Percentiles rank a stretch among this genome's conserved stretches.
Conservation (phyloP, 208 protist species). For the Trypanosoma melophagium region DNA sequence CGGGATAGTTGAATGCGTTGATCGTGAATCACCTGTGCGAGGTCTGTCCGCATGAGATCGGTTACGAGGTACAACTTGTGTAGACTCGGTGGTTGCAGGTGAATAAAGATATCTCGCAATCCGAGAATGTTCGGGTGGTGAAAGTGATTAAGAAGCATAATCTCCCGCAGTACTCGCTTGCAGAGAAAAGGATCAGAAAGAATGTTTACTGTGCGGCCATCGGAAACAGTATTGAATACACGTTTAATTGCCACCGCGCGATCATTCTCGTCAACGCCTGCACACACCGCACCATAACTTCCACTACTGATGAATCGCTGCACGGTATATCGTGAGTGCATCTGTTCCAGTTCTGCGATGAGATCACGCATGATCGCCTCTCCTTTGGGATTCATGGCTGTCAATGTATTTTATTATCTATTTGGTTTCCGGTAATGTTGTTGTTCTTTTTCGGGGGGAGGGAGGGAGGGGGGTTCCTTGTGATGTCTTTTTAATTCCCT, state of each 20-base stretch:
- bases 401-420: constrained; percentile 5
- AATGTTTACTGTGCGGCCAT: constrained; percentile 81
- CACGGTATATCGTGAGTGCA: constrained; percentile 77
- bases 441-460: constrained; percentile 26
- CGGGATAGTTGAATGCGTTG: constrained; percentile 94
- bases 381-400: constrained; percentile 47
- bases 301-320: constrained; percentile 86
- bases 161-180: constrained; percentile 91
- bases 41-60: constrained; percentile 94
- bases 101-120: constrained; percentile 93
- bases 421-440: constrained; percentile 12
- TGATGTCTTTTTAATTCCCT: too few species aligned
- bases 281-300: constrained; percentile 88
- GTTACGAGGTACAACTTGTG: constrained; percentile 97
- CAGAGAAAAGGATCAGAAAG: constrained; percentile 85
- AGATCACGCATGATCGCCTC: constrained; percentile 75
- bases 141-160: constrained; percentile 95
- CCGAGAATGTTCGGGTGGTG: constrained; percentile 96
- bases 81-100: constrained; percentile 72
- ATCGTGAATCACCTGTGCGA: constrained; percentile 93
- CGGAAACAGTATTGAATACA: constrained; percentile 85
- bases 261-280: constrained; percentile 66
- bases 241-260: constrained; percentile 81
- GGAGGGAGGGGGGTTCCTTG: too few species aligned
- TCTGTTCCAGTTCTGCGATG: constrained; percentile 67